These are phyloP conservation scores for Rosa multiflora DNA, from an alignment of 306 rosid genomes.

Conservation along the genomic window DNA sequence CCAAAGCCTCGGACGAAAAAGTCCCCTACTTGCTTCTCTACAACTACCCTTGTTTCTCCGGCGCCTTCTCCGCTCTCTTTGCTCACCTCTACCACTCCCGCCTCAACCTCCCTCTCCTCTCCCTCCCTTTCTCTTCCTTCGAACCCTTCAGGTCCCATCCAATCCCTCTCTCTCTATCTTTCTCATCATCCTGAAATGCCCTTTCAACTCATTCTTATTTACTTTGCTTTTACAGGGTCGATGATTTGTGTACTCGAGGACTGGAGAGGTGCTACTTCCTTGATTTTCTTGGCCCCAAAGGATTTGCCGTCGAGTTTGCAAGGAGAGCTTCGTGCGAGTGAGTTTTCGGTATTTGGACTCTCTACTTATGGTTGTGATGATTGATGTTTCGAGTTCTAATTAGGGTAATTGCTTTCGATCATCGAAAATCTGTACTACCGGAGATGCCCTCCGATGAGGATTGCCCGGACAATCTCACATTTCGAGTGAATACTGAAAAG, in stretches of 20 bases:
- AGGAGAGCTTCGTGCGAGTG: constrained; percentile 56
- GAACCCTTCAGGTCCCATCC: constrained; percentile 62
- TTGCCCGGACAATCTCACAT: constrained; percentile 41
- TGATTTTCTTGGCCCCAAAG: constrained; percentile 66
- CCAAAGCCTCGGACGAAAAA: constrained; percentile 63
- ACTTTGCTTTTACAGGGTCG: constrained; percentile 45
- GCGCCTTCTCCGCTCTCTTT: constrained; percentile 79
- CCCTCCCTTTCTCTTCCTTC: constrained; percentile 52
- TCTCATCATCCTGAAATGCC: constrained; percentile 1
- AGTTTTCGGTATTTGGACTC: constrained; percentile 12
- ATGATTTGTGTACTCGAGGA: constrained; percentile 60
- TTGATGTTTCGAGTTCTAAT: neutral
- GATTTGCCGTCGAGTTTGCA: constrained; percentile 53
- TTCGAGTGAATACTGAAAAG: constrained; percentile 60
- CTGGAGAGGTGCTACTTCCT: constrained; percentile 68
- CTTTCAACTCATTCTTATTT: neutral
- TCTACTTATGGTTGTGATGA: neutral
- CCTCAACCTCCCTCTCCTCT: constrained; percentile 48
- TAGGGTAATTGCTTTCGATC: constrained; percentile 82
- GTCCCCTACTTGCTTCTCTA: constrained; percentile 64
- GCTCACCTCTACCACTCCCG: constrained; percentile 75
- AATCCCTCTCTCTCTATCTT: neutral
- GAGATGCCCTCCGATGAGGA: constrained; percentile 41
- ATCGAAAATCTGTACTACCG: constrained; percentile 55
- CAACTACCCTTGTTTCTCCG: constrained; percentile 90